These are phyloP conservation scores for Solanum habrochaites DNA, from an alignment of 257 asterid species.

Conservation along the genomic window DNA sequence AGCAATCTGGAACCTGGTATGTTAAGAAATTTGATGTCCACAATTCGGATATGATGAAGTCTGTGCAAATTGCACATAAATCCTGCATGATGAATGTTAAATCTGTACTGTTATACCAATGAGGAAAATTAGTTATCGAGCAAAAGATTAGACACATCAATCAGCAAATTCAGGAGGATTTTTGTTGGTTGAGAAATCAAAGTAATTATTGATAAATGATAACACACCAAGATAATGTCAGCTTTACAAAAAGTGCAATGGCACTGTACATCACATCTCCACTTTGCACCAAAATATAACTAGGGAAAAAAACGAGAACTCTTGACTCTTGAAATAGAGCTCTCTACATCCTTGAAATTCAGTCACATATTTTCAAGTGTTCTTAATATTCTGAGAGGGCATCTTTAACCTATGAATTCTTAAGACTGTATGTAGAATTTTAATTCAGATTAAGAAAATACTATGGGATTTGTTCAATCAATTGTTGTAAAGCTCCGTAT, in stretches of 20 bases:
- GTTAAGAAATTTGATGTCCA: constrained; percentile 95
- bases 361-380: not conserved
- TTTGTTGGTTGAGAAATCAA: not conserved
- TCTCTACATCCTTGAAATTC: not conserved
- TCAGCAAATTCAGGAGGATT: not conserved
- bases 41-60: constrained; percentile 79
- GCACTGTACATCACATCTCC: not conserved
- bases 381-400: not conserved
- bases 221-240: not conserved
- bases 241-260: not conserved
- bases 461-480: not conserved
- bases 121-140: not conserved
- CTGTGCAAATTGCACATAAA: constrained; percentile 89
- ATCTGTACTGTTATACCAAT: constrained; percentile 6
- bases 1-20: constrained; percentile 58
- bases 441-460: not conserved
- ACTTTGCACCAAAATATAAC: not conserved
- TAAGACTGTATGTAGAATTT: not conserved
- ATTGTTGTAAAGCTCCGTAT: not conserved
- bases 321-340: not conserved
- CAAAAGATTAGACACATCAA: not conserved
- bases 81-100: constrained; percentile 54
- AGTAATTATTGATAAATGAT: not conserved
- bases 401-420: not conserved
- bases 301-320: not conserved